Base-by-base conservation (phyloP, 2,329 filamentous ascomycete species). In the Curvularia verruculosa region DNA sequence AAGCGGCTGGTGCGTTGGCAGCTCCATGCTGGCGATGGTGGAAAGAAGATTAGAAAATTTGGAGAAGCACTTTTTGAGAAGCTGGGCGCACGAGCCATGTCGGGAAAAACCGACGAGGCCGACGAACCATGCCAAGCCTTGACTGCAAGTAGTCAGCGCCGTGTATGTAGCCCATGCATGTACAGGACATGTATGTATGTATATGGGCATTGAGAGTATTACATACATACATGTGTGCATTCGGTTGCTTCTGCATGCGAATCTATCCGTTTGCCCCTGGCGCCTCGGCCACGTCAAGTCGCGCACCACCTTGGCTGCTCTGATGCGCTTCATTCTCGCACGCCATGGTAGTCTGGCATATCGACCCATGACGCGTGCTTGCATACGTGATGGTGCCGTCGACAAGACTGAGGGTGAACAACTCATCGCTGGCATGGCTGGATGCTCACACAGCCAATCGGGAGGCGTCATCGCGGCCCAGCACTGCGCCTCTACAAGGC, bases 1-100 rank as follows among this genome's bases (percentile, higher is more conserved):
- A 54, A 67, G 63, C 63, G 62, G 63, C 57, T 72, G 71, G 67
- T 75, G 72, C 66, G 72, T 64, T 73, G 71, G 70, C 71, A 73
- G 47, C 58, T 71, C 73, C 72, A 75, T 75, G 63, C 69, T 72
- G 69, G 60, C 63, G 67, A 65, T 67, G 59, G 50, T 65, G 55
- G 54, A 58, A 49, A 59, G 47, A 59, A 37, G 56, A 50, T 59
- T n/a, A 58, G 70, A 65, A 69, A 67, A 68, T 67, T 54, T 49
- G 52, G 58, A 54, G 49, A 31, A 58, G 63, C 67, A 67, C 60
- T 69, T 70, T 72, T 64, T 68, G 59, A 63, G 49, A 58, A 49
- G 28, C 12, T 36, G 15, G 40, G 39, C n/a, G 63, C 69, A 66
- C 65, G 60, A 54, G 49, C 67, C 67, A 54, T 29, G 21, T 61